Conservation (phyloP, 495 filamentous ascomycete genomes). For the Aspergillus sclerotiicarbonarius region DNA sequence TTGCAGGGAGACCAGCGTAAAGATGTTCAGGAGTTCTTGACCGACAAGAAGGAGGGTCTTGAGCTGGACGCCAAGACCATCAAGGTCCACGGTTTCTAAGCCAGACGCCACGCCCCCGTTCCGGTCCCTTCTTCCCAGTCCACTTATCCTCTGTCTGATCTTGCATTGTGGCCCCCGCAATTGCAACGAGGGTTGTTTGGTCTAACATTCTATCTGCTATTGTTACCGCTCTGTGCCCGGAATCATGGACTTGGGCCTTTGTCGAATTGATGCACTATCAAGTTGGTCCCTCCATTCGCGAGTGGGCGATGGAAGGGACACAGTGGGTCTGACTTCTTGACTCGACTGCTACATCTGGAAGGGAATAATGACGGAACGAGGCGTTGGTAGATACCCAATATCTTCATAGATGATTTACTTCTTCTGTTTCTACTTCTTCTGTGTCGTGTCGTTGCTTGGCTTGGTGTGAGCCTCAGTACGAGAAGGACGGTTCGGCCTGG, state of each 20-base stretch:
- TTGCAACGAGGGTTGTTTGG: constrained; percentile 18
- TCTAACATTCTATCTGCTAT: constrained; percentile 25
- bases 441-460: constrained; percentile 28
- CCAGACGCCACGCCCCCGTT: constrained; percentile 41
- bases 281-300: constrained; percentile 20
- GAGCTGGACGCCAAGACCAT: constrained; percentile 94
- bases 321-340: constrained; percentile 22
- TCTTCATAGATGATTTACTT: constrained; percentile 39
- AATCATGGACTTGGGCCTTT: constrained; percentile 37
- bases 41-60: constrained; percentile 89
- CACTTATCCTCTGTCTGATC: constrained; percentile 23
- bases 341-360: constrained; percentile 35
- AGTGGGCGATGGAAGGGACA: constrained; percentile 23
- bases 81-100: constrained; percentile 71
- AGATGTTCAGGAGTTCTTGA: constrained; percentile 96
- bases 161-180: constrained; percentile 21
- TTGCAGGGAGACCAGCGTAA: constrained; percentile 98
- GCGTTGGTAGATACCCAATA: constrained; percentile 53
- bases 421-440: constrained; percentile 31
- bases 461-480: constrained; percentile 13
- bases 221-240: constrained; percentile 31
- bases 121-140: constrained; percentile 45
- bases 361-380: constrained; percentile 48
- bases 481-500: constrained; percentile 16
- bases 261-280: constrained; percentile 32